Evolutionary conservation across 805 yeast genomes (phyloP).

Genomic region (Danielia oregonensis): DNA sequence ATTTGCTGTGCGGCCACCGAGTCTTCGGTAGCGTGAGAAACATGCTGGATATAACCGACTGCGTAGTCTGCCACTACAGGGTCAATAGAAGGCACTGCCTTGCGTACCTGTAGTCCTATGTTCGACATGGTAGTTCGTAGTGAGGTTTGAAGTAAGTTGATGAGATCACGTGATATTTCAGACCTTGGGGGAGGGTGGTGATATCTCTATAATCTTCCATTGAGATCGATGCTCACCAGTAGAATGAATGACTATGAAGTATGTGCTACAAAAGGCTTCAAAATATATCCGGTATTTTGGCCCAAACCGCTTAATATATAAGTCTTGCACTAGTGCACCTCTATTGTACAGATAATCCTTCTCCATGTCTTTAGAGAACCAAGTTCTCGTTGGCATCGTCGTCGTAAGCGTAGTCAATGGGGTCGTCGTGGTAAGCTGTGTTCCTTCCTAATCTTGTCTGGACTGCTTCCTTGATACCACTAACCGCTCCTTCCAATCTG

Average conservation of each 20-base stretch:
- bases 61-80: conserved; percentile 87
- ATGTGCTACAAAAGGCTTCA: background rate
- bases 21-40: conserved; percentile 75
- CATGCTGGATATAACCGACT: conserved; percentile 82
- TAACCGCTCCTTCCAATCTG: conserved; percentile 22
- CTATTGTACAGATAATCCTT: no score
- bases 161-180: conserved; percentile 1
- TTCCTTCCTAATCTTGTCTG: conserved; percentile 11
- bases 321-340: no score
- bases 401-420: conserved; percentile 32
- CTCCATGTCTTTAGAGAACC: no score
- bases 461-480: conserved; percentile 20
- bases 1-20: conserved; percentile 74
- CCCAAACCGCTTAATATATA: no score
- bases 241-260: no score
- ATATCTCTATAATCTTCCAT: conserved; percentile 1
- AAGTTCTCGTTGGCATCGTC: conserved; percentile 33
- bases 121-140: conserved; percentile 42
- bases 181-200: conserved; percentile 1
- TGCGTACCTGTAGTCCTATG: conserved; percentile 61
- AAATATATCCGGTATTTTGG: background rate
- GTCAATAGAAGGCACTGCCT: conserved; percentile 83
- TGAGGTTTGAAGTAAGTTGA: background rate
- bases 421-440: conserved; percentile 23
- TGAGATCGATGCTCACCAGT: background rate